A percentile compares a stretch with the other conserved stretches of the same genome.
phyloP scores from a whole-genome alignment of 73 alveolate species.

The Paramecium sexaurelia region DNA sequence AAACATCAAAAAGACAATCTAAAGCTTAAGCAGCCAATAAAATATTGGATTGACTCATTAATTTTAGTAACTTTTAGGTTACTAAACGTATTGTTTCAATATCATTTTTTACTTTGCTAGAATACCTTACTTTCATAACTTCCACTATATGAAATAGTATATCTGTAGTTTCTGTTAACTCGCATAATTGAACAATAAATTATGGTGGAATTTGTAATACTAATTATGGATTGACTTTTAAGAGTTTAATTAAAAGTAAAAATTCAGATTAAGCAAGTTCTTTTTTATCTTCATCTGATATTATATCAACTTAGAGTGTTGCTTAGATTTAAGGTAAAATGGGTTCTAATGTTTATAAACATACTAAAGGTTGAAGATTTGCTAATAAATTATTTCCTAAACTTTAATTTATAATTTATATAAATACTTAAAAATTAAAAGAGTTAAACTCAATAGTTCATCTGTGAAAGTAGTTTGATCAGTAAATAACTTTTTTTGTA shows the following conservation, averaged over 20 bases:
- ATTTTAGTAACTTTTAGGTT: not conserved
- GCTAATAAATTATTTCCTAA: not conserved
- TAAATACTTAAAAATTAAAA: not conserved
- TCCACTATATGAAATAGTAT: not conserved
- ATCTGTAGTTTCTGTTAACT: not conserved
- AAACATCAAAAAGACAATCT: conserved; percentile 54
- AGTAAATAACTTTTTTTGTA: not conserved
- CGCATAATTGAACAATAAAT: not conserved
- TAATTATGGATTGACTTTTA: not conserved
- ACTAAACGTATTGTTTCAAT: not conserved
- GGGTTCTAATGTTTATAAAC: not conserved
- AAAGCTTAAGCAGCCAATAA: conserved; percentile 42
- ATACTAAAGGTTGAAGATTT: not conserved
- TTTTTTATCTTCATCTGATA: conserved; percentile 1
- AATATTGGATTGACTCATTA: not conserved
- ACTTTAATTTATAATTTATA: not conserved
- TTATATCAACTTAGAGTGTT: not conserved
- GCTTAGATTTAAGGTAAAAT: conserved; percentile 8
- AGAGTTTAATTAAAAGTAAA: not conserved
- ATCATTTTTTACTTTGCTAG: not conserved
- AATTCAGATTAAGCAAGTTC: not conserved
- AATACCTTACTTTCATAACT: conserved; percentile 25
- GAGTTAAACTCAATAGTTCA: not conserved
- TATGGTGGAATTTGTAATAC: not conserved
- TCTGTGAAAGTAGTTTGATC: conserved; percentile 28